Evolutionary conservation across 208 protist genomes (phyloP).

Genomic region (Leishmania martiniquensis): DNA sequence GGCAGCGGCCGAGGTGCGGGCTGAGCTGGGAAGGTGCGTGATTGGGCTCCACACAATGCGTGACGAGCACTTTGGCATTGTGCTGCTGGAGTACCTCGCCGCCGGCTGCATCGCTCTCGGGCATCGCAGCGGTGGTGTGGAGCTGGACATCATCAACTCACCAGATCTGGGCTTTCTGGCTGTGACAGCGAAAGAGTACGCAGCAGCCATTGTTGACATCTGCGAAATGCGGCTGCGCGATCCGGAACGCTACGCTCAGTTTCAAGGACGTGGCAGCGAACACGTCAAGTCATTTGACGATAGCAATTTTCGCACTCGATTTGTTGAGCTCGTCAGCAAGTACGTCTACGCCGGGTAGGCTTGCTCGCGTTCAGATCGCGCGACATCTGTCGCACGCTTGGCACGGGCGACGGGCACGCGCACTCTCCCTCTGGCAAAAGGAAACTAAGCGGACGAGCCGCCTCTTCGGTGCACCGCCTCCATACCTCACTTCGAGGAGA

Average conservation of each 20-base stretch:
- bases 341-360: conserved; percentile 22
- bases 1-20: conserved; percentile 47
- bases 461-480: neutral
- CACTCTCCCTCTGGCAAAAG: too few species aligned
- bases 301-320: conserved; percentile 25
- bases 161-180: conserved; percentile 87
- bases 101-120: conserved; percentile 92
- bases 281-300: conserved; percentile 46
- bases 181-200: conserved; percentile 83
- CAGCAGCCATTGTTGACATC: conserved; percentile 66
- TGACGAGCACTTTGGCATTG: conserved; percentile 99
- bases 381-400: neutral
- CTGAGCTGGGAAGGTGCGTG: conserved; percentile 46
- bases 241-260: conserved; percentile 30
- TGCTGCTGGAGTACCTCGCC: conserved; percentile 97
- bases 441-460: neutral
- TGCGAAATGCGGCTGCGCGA: conserved; percentile 36
- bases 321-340: conserved; percentile 27
- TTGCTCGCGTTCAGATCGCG: neutral
- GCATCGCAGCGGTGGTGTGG: conserved; percentile 95
- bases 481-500: neutral
- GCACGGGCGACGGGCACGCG: neutral
- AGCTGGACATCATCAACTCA: conserved; percentile 92
- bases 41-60: conserved; percentile 98
- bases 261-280: conserved; percentile 40